phyloP scores from a whole-genome alignment of 2,329 filamentous ascomycete genomes.

The Bipolaris gigantea region DNA sequence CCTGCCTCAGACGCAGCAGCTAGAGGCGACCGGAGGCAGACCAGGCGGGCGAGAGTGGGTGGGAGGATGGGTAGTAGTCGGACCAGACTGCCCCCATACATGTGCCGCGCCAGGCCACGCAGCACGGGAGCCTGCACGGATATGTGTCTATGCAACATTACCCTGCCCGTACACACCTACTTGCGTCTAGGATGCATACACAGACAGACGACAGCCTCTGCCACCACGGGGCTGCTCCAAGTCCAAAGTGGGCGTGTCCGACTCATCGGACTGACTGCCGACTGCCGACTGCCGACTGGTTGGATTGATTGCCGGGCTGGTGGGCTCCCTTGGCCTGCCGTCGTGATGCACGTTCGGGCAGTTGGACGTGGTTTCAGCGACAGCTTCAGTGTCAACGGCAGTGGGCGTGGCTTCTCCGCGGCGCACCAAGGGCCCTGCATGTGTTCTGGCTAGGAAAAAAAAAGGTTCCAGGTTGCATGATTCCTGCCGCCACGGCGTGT shows the following conservation, averaged over 20 bases:
- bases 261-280: too few species aligned
- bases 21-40: not conserved
- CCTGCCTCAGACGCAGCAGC: conserved; percentile 9
- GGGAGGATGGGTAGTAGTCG: not conserved
- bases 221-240: too few species aligned
- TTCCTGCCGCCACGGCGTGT: conserved; percentile 1
- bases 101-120: conserved; percentile 14
- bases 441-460: not conserved
- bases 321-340: not conserved
- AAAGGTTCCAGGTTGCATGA: not conserved
- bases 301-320: too few species aligned
- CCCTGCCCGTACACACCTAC: not conserved
- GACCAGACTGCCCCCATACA: not conserved
- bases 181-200: too few species aligned
- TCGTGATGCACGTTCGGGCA: conserved; percentile 8
- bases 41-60: not conserved
- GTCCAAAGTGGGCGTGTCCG: too few species aligned
- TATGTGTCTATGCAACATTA: not conserved
- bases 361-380: conserved; percentile 7
- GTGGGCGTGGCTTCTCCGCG: too few species aligned
- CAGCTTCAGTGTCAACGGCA: not conserved
- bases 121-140: conserved; percentile 3
- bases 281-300: too few species aligned
- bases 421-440: not conserved
- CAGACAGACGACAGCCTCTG: too few species aligned